Percentiles rank a stretch among this genome's conserved stretches.
These are phyloP conservation scores for Hyaloscypha bicolor DNA, from an alignment of 495 filamentous ascomycete genomes.

Conservation along the genomic window DNA sequence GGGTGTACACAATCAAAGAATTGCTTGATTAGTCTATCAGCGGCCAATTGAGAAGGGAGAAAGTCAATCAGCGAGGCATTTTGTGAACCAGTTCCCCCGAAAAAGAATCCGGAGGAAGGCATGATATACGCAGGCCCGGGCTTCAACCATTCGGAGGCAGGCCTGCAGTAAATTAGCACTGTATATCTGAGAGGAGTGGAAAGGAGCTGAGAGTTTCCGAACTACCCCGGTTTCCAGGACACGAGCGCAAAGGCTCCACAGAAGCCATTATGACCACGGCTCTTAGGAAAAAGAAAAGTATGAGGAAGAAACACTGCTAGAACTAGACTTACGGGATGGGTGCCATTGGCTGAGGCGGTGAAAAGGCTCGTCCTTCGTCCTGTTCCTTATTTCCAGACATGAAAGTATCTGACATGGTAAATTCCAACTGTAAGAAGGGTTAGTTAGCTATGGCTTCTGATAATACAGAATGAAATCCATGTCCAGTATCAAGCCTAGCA, in stretches of 20 bases:
- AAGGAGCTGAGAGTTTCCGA: background rate
- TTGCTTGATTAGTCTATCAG: slow-evolving; percentile 60
- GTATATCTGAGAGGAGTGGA: background rate
- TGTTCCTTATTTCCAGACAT: slow-evolving; percentile 22
- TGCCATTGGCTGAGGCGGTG: slow-evolving; percentile 7
- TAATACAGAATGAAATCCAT: no score
- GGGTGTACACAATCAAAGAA: slow-evolving; percentile 70
- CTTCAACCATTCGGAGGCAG: slow-evolving; percentile 39
- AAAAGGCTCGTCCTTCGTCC: slow-evolving; percentile 1
- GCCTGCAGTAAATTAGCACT: background rate
- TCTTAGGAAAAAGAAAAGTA: background rate
- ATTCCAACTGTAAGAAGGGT: slow-evolving; percentile 16
- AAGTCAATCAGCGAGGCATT: slow-evolving; percentile 54
- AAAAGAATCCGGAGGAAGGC: slow-evolving; percentile 69
- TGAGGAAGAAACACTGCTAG: no score
- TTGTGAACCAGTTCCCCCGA: slow-evolving; percentile 49
- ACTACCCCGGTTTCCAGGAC: background rate
- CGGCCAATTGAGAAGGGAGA: slow-evolving; percentile 50
- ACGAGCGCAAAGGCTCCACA: background rate
- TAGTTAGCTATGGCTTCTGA: background rate
- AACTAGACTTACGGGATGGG: slow-evolving; percentile 16
- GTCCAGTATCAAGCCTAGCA: background rate
- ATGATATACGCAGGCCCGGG: slow-evolving; percentile 57
- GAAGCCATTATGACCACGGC: background rate
- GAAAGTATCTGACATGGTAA: slow-evolving; percentile 23